Conservation (phyloP, 1,284 basidiomycete species). For the Cryptococcus maquisensis region DNA sequence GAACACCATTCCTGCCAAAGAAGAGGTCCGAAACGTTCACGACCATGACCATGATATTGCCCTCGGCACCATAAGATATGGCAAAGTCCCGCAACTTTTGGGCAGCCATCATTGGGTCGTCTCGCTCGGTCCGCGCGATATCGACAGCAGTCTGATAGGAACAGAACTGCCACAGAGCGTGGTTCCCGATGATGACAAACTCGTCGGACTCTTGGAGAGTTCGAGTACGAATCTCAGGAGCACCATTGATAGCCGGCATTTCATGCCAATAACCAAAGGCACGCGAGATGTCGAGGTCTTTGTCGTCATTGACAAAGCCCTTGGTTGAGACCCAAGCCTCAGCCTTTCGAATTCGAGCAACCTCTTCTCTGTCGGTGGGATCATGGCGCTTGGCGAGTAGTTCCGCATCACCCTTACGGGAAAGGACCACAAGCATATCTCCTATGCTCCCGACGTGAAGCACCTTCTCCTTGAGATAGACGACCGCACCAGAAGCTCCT, state of each 20-base stretch:
- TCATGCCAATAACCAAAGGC: constrained; percentile 93
- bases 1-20: constrained; percentile 48
- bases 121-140: constrained; percentile 78
- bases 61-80: constrained; percentile 92
- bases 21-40: constrained; percentile 79
- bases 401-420: constrained; percentile 69
- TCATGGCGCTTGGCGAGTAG: constrained; percentile 80
- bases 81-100: constrained; percentile 96
- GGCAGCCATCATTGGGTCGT: constrained; percentile 93
- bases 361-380: constrained; percentile 83
- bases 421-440: constrained; percentile 83
- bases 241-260: constrained; percentile 84
- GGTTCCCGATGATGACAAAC: constrained; percentile 93
- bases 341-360: constrained; percentile 76
- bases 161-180: constrained; percentile 89
- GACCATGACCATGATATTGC: constrained; percentile 98
- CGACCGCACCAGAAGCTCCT: constrained; percentile 82
- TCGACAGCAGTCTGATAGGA: constrained; percentile 96
- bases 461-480: constrained; percentile 76
- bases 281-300: constrained; percentile 79
- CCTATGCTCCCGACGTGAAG: constrained; percentile 90
- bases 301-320: constrained; percentile 79
- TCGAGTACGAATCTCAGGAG: constrained; percentile 70
- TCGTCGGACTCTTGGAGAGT: constrained; percentile 83
- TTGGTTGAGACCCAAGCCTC: constrained; percentile 97